Evolutionary conservation across 257 asterid genomes (phyloP), one percentile per base, ranked within the genome.

Genomic region (Solanum ossicruentum): DNA sequence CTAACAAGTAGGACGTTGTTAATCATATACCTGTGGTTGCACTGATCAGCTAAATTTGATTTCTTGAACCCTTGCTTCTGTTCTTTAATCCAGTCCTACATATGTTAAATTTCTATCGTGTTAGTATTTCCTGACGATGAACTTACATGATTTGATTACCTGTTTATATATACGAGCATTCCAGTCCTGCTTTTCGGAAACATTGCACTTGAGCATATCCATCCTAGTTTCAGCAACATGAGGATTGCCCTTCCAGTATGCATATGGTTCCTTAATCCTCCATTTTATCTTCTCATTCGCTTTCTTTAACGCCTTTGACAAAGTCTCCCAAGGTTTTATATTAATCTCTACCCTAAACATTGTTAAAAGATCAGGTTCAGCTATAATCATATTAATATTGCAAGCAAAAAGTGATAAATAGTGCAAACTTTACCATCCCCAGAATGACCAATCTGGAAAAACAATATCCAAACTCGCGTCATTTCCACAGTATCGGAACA

Each of bases 181-280:
- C 98, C 98, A 93, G n/a, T 96, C 99, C 18, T 92, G 92, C 56
- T 91, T 84, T 17, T 91, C 93, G 0, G 98, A 90, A 57, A 89
- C 94, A 84, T 96, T 91, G 55, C 99, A 96, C 55, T 86, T 93
- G 43, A 93, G 91, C 83, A 96, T 88, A 65, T 95, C 98, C 93
- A 47, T 85, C 92, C 99, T 91, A 7, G 89, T 88, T 8, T 61
- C 39, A 57, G 93, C 88, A n/a, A 91, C 94, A 6, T 5, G 1
- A 0, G 94, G 97, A 85, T 92, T 93, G 32, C 98, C 99, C 71
- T 93, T 96, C 98, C 99, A 96, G 83, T 89, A 95, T 60, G 99
- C 98, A 88, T 91, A 85, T 2, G 96, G 96, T 83, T 93, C 98
- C 86, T 97, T 90, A 7, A 90, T 93, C 12, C 80, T 85, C 99